Evolutionary conservation across 2,329 filamentous ascomycete species (phyloP), one percentile per base, ranked within the genome.

Genomic region (Cladosporium sp.): DNA sequence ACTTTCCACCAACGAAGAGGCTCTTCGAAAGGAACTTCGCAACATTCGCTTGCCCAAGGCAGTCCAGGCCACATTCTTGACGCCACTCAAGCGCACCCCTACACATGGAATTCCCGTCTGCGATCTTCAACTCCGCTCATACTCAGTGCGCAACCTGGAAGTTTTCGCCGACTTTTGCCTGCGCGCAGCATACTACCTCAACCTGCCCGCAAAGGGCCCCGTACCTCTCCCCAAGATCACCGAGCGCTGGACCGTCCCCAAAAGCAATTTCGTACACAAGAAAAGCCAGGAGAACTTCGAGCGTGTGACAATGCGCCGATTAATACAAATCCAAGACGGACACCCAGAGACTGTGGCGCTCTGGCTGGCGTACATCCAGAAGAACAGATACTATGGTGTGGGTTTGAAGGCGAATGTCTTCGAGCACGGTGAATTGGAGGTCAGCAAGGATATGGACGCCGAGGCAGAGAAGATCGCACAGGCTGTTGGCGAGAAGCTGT

Each of bases 331-430:
- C 69, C 88, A 90, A 64, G 94, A 97, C 69, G 94, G 91, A 0
- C 82, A 97, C 68, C 86, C 91, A 0, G 90, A 97, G 71, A 87
- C 86, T 1, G 91, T 99, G 35, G 88, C 95, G 74, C 74, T 92
- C 25, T 99, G 94, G 94, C 78, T 99, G 58, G 91, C 91, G 0
- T 97, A 96, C 71, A 73, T 99, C 70, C 84, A 89, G 69, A 96
- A 96, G 75, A 88, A 97, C 71, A 90, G 91, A 40, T 96, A 94
- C 72, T 90, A 95, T 65, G 94, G 94, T n/a, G 87, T 97, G 39
- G 94, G 94, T 67, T 95, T 99, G 91, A 99, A 99, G 81, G 94
- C 94, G 54, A 97, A 99, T 72, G 83, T 97, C 50, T 99, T 89
- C 86, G 90, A 96, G 70, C 92, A 90, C 74, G 85, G 88, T 68